phyloP scores from a whole-genome alignment of 2,329 filamentous ascomycete species.

The Venturia carpophila region DNA sequence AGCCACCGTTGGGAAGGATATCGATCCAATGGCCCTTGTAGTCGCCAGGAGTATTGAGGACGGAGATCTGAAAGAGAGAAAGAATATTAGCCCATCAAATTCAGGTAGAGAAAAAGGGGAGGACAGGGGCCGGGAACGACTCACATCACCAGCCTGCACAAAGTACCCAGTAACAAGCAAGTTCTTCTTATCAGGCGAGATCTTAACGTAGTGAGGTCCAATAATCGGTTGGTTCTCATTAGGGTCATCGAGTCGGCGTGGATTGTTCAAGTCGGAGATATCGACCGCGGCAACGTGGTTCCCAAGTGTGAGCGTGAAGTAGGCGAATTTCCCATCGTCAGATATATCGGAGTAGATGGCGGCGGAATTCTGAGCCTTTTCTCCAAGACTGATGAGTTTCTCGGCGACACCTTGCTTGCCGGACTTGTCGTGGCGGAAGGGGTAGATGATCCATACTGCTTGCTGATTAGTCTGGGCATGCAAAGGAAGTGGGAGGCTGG shows the following conservation, averaged over 20 bases:
- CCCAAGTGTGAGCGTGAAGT: constrained; percentile 52
- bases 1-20: constrained; percentile 45
- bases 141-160: constrained; percentile 49
- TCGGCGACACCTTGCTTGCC: constrained; percentile 52
- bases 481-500: background rate
- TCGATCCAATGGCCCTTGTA: constrained; percentile 58
- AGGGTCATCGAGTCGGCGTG: constrained; percentile 54
- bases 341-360: constrained; percentile 56
- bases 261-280: constrained; percentile 52
- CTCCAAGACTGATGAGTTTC: constrained; percentile 51
- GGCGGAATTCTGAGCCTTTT: constrained; percentile 46
- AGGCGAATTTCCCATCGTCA: constrained; percentile 50
- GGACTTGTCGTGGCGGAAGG: constrained; percentile 46
- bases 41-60: constrained; percentile 54
- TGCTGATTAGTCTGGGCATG: background rate
- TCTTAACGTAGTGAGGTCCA: constrained; percentile 57
- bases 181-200: constrained; percentile 57
- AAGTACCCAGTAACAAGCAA: constrained; percentile 59
- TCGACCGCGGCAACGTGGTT: constrained; percentile 57
- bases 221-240: constrained; percentile 51
- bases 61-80: constrained; percentile 36
- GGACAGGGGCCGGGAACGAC: background rate
- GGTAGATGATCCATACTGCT: constrained; percentile 55
- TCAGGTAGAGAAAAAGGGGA: too few relatives aligned
- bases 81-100: too few relatives aligned